Evolutionary conservation across 306 rosid species (phyloP), one percentile per base, ranked within the genome.

Genomic region (Coriaria nepalensis): DNA sequence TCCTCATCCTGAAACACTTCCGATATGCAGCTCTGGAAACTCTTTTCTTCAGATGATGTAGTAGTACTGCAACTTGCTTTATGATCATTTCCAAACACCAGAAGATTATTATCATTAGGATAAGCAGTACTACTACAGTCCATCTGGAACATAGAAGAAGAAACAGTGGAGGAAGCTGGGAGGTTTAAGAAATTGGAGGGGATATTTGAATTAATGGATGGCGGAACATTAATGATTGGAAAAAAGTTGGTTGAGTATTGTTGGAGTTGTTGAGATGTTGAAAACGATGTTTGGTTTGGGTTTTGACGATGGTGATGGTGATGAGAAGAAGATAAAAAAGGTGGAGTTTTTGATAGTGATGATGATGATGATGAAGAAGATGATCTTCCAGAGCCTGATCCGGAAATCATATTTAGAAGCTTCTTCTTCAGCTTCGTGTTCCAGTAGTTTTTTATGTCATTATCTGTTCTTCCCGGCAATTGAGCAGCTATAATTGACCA

Each of bases 401-500:
- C 29, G 29, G 3, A 68, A 43, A 67, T 60, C 60, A 78, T 57
- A 13, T 68, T 77, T 75, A 74, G 61, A 14, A 87, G 81, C 64
- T 87, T 87, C 75, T 84, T 87, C 85, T 83, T 87, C 10, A 87
- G 86, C 70, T 83, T 87, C 32, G 96, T 87, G 82, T 87, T 87
- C 96, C 96, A 87, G 55, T 87, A 83, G 73, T 87, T 87, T 68
- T 87, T 87, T 51, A 87, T 87, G 74, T 87, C 94, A 35, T 87
- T 87, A 62, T 87, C 96, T 9, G 96, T 87, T 68, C 96, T 76
- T 0, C 96, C 96, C 36, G 94, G 85, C 37, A 87, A 66, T 50
- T 87, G 94, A 50, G 93, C 79, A 10, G 96, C 94, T 59, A 87
- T 87, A 40, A 87, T 78, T 61, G 96, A 87, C 96, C 96, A 87